phyloP scores from a whole-genome alignment of 2,329 filamentous ascomycete species.

The Xylaria digitata region DNA sequence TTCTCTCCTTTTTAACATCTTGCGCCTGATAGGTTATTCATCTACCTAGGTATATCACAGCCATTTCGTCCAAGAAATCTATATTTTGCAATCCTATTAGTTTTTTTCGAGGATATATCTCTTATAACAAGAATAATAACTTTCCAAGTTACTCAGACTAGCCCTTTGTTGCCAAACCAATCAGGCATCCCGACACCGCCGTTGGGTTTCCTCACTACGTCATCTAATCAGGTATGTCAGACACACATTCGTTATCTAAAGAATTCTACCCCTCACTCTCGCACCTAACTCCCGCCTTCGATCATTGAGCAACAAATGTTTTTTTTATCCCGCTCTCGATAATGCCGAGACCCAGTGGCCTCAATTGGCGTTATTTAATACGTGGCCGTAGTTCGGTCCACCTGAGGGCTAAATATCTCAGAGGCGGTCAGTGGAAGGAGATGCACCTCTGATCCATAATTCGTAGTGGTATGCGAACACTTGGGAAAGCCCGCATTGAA shows the following conservation, averaged over 20 bases:
- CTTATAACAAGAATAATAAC: background rate
- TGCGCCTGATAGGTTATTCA: too few relatives aligned
- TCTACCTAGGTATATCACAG: too few relatives aligned
- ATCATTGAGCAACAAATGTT: background rate
- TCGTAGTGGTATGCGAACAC: background rate
- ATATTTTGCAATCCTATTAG: conserved; percentile 7
- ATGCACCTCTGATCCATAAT: too few relatives aligned
- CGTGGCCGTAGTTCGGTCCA: conserved; percentile 12
- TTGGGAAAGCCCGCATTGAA: conserved; percentile 3
- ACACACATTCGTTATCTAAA: background rate
- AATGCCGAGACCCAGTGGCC: background rate
- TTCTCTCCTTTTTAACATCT: background rate
- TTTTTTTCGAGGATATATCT: background rate
- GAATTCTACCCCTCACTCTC: conserved; percentile 12
- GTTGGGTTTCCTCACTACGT: conserved; percentile 20
- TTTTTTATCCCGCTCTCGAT: background rate
- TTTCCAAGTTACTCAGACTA: background rate
- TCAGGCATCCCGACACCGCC: conserved; percentile 13
- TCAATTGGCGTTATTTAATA: conserved; percentile 3
- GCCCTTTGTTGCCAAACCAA: background rate
- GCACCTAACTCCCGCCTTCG: too few relatives aligned
- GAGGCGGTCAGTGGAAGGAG: background rate
- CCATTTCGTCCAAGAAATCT: too few relatives aligned
- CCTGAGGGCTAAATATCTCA: background rate
- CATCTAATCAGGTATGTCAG: conserved; percentile 29